Evolutionary conservation across 768 basidiomycete species (phyloP), one percentile per base, ranked within the genome.

Genomic region (Rhodotorula taiwanensis): DNA sequence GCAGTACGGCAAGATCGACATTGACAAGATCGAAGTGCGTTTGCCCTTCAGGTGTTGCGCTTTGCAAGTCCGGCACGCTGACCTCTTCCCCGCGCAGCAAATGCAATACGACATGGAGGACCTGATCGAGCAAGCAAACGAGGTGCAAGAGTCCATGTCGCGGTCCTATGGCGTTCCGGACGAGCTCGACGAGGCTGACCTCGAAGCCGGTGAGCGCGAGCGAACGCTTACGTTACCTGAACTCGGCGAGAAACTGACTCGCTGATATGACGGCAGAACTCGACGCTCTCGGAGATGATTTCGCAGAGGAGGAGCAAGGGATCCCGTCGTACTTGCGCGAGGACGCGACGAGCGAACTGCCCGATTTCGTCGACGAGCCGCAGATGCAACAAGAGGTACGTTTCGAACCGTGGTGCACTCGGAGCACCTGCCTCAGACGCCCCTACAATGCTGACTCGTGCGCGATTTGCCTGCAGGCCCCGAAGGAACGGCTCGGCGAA

Each of bases 51-150:
- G 15, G 8, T 21, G 15, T 11, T 44, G 16, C 9, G 43, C 43
- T 21, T 44, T 44, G 43, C 21, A 45, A 15, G 5, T n/a, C 30
- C 2, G 4, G 3, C 30, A 36, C 50, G 8, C 45, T 64, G 33
- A 58, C 51, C 18, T 42, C 20, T 41, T 43, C 47, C 20, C 11
- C 51, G 41, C 42, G 25, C 73, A 97, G 93, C 86, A 80, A 72
- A 89, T 97, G 73, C 94, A 99, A 75, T 90, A 87, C 75, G 94
- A 99, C 63, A 97, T 99, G 93, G 92, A 95, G 73, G 95, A 98
- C 61, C 75, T 98, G 66, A 78, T 99, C 62, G 95, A 98, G 73
- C 91, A 95, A 75, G 89, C 92, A 15, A 98, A 97, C 72, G 95
- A 99, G 76, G 90, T 99, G 62, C 94, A 98, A 73, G 95, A 98